phyloP scores from a whole-genome alignment of 148 eudicot species.

The Heliamphora exappendiculata region DNA sequence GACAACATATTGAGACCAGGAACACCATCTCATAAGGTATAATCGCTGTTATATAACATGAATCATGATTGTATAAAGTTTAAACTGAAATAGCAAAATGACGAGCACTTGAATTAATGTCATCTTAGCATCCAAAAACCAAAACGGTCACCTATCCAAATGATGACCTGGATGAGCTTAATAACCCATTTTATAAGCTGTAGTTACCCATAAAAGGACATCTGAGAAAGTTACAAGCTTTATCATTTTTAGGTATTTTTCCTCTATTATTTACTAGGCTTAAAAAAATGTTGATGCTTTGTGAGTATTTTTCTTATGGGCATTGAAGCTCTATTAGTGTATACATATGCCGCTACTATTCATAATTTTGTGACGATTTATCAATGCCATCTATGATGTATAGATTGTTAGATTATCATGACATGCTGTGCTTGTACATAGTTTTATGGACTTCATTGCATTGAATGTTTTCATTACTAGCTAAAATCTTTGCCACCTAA shows the following conservation, averaged over 20 bases:
- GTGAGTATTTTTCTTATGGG: too few species aligned
- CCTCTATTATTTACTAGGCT: neutral
- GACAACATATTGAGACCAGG: conserved; percentile 54
- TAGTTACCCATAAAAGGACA: neutral
- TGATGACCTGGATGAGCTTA: neutral
- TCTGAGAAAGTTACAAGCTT: neutral
- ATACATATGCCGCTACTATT: too few species aligned
- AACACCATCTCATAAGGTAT: conserved; percentile 72
- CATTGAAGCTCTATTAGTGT: too few species aligned
- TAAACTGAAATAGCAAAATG: neutral
- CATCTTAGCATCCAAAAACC: neutral
- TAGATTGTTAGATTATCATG: too few species aligned
- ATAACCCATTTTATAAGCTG: neutral
- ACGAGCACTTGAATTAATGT: neutral
- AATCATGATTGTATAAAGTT: neutral
- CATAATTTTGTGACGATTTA: too few species aligned
- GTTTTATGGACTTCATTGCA: too few species aligned
- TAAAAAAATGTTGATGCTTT: too few species aligned
- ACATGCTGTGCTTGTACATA: too few species aligned
- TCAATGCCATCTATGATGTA: too few species aligned
- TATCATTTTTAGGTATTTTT: neutral
- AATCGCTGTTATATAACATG: neutral
- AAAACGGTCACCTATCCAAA: too few species aligned
- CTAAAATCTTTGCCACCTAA: too few species aligned
- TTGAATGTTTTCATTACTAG: too few species aligned